Conservation (phyloP, 108 stramenopile species). For the Schizochytrium sp. region DNA sequence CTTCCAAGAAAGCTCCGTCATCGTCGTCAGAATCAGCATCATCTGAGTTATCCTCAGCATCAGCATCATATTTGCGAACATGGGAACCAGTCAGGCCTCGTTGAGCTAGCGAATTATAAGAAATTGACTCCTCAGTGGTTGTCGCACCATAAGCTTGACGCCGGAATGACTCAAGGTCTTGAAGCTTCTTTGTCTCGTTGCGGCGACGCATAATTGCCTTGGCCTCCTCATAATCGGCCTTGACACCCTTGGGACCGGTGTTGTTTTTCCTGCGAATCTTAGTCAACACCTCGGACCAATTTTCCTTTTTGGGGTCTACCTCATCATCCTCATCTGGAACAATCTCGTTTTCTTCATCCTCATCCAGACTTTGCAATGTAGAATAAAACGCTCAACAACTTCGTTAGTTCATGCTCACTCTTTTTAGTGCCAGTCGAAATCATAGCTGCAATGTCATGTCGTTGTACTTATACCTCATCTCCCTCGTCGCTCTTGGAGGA, state of each 20-base stretch:
- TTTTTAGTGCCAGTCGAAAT: not conserved
- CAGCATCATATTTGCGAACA: constrained; percentile 43
- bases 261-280: constrained; percentile 35
- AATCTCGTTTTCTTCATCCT: constrained; percentile 48
- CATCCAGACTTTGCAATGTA: not conserved
- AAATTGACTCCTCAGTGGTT: constrained; percentile 29
- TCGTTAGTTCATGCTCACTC: not conserved
- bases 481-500: not conserved
- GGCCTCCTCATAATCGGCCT: constrained; percentile 57
- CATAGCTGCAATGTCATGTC: too few species aligned
- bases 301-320: constrained; percentile 28
- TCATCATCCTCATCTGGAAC: constrained; percentile 25
- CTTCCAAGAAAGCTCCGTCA: constrained; percentile 6
- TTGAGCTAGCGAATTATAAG: constrained; percentile 4
- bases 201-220: constrained; percentile 48
- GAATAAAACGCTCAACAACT: not conserved
- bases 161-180: constrained; percentile 54
- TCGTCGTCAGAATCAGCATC: constrained; percentile 47
- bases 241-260: constrained; percentile 56
- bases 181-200: constrained; percentile 42
- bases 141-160: constrained; percentile 49
- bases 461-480: not conserved
- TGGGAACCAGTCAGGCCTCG: not conserved
- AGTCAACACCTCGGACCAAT: constrained; percentile 51
- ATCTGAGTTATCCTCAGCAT: constrained; percentile 47